Percentiles rank a stretch among this genome's conserved stretches.
Conservation (phyloP, 257 asterid genomes). For the Solanum appendiculatum region DNA sequence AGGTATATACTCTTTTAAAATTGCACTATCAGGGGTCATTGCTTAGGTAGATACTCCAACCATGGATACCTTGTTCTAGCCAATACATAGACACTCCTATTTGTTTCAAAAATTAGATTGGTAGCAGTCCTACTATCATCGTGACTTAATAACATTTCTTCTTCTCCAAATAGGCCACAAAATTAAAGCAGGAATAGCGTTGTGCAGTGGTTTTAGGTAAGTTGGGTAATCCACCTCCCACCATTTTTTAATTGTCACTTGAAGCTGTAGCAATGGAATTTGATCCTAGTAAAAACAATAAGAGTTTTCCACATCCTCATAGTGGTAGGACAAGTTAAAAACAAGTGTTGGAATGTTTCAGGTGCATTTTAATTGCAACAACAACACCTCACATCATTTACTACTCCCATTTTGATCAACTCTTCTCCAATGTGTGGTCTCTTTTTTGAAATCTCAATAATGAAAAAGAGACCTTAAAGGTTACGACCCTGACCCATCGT, state of each 20-base stretch:
- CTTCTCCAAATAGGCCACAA: neutral
- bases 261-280: rapidly evolving
- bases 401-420: neutral
- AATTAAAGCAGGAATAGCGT: neutral
- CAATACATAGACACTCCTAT: neutral
- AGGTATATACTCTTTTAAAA: neutral
- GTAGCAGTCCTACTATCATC: neutral
- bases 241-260: neutral
- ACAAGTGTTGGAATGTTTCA: neutral
- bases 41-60: neutral
- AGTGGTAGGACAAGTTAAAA: neutral
- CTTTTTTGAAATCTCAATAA: neutral
- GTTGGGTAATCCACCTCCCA: neutral
- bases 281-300: no score
- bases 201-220: neutral
- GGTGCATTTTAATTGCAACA: neutral
- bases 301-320: neutral
- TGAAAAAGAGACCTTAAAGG: neutral
- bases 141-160: neutral
- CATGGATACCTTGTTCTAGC: neutral
- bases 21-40: neutral
- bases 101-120: neutral
- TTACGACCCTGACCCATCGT: neutral
- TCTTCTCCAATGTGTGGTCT: neutral
- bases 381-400: neutral